Conservation (phyloP, 306 rosid species). For the Inga oerstediana region DNA sequence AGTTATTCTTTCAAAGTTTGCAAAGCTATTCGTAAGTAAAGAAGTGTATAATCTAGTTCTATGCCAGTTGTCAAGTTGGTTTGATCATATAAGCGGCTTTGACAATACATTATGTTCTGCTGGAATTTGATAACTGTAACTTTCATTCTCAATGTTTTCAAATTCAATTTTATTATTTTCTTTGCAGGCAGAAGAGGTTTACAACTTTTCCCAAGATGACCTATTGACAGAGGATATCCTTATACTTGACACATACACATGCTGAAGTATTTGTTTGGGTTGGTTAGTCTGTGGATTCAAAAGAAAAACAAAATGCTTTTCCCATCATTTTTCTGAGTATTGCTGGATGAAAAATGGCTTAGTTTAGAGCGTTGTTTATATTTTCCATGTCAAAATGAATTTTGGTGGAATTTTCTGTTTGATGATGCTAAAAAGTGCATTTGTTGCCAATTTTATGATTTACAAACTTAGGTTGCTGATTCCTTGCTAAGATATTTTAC, state of each 20-base stretch:
- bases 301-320: constrained; percentile 51
- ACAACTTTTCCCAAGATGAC: constrained; percentile 96
- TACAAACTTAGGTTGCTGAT: background rate
- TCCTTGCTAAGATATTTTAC: too few species aligned
- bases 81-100: constrained; percentile 5
- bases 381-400: background rate
- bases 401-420: constrained; percentile 1
- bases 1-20: background rate
- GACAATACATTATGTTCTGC: background rate
- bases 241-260: constrained; percentile 90
- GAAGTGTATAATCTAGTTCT: constrained; percentile 20
- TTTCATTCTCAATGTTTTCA: constrained; percentile 28
- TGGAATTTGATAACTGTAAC: constrained; percentile 17
- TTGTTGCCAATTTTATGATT: constrained; percentile 14
- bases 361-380: background rate
- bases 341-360: constrained; percentile 4
- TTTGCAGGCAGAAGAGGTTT: constrained; percentile 81
- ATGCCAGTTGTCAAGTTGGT: constrained; percentile 26
- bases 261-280: constrained; percentile 98
- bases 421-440: background rate
- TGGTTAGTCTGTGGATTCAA: constrained; percentile 84
- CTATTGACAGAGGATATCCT: constrained; percentile 89
- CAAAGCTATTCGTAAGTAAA: constrained; percentile 8
- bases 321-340: constrained; percentile 10
- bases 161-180: constrained; percentile 33